Evolutionary conservation across 83 land plant genomes (phyloP), one percentile per base, ranked within the genome.

Genomic region (Diphasiastrum complanatum): DNA sequence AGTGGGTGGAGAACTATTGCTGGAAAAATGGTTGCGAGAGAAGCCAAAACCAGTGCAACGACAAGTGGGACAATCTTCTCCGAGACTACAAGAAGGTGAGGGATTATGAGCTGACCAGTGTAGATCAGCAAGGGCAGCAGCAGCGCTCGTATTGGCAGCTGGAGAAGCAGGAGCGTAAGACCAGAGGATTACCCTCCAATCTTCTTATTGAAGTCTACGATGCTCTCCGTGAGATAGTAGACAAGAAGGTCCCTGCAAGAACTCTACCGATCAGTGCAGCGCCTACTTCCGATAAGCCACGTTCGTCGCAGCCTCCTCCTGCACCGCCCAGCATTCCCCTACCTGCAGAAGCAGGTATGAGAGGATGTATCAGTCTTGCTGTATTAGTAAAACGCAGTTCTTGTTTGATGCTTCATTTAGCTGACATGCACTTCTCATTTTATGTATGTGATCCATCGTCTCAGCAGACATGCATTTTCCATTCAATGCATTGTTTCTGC

Each of bases 1-100:
- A 79, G 54, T 79, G 85, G 83, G 76, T 82, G 45, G 85, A 82
- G 74, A 75, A 79, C 65, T 75, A 75, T 66, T 82, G 85, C 77
- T 82, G 73, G 73, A 40, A 35, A 55, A 51, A 70, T 47, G 78
- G 69, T 14, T 82, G 85, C 51, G 64, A 68, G 60, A 50, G 85
- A 8, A 82, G 83, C 79, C 83, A 79, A 57, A 82, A 82, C 69
- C 85, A 82, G 72, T 82, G 85, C 72, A 79, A 82, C 53, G 85
- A 82, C 70, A 82, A 79, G 70, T 82, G 85, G 85, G 85, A 82
- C 58, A 82, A 82, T 45, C 61, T 82, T 30, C 74, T 82, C 27
- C 64, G 85, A 27, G 85, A 82, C 69, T 82, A 75, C 77, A 79
- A 79, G 67, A 82, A 82, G 70, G 83, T 82, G 4, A 55, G 79